phyloP scores from a whole-genome alignment of 345 rosid species.

The Gossypium ekmanianum region DNA sequence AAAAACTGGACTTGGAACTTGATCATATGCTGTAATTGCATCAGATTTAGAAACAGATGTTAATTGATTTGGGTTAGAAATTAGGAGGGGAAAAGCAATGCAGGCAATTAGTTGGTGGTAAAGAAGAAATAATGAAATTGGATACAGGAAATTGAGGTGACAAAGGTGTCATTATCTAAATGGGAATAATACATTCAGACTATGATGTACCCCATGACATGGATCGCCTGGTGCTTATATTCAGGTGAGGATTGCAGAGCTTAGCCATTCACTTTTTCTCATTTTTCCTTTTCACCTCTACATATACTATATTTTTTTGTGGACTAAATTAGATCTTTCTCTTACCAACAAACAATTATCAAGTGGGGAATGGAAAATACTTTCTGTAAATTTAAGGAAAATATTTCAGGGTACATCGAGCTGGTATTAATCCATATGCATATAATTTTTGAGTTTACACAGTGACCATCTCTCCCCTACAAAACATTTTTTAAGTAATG shows the following conservation, averaged over 20 bases:
- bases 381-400: no score
- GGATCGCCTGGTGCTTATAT: conserved; percentile 29
- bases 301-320: conserved; percentile 22
- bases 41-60: no score
- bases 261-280: conserved; percentile 22
- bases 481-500: no score
- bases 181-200: neutral
- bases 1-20: neutral
- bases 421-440: neutral
- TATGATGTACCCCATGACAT: neutral
- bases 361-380: neutral
- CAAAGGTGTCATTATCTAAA: conserved; percentile 7
- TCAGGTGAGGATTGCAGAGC: conserved; percentile 25
- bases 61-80: no score
- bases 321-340: conserved; percentile 51
- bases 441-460: neutral
- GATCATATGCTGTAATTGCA: no score
- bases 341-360: neutral
- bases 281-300: conserved; percentile 21
- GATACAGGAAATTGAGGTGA: neutral
- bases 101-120: neutral
- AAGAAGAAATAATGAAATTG: neutral
- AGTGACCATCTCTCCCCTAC: no score
- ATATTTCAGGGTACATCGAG: no score
- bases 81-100: neutral